Conservation (phyloP, 495 filamentous ascomycete species). For the Alectoria sarmentosa region DNA sequence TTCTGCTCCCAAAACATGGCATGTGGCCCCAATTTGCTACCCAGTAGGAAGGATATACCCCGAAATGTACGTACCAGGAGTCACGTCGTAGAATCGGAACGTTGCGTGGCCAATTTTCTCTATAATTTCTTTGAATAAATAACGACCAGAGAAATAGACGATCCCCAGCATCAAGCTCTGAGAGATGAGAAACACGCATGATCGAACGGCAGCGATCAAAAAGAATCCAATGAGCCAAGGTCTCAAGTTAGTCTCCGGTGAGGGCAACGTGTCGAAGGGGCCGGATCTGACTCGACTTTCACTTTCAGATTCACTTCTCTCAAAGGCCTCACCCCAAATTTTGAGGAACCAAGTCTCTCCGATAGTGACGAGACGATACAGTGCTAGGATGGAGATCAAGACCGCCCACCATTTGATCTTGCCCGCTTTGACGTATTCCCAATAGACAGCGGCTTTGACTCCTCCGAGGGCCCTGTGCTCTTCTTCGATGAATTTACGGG, state of each 20-base stretch:
- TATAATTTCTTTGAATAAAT: constrained; percentile 63
- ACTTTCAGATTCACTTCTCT: constrained; percentile 30
- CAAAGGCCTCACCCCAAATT: constrained; percentile 75
- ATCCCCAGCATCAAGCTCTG: constrained; percentile 60
- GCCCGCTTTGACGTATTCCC: constrained; percentile 75
- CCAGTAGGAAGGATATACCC: background rate
- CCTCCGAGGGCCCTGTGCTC: constrained; percentile 70
- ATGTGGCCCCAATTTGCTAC: background rate
- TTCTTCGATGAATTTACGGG: constrained; percentile 77
- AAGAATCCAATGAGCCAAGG: constrained; percentile 70
- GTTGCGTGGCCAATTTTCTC: constrained; percentile 64
- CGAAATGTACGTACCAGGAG: constrained; percentile 38
- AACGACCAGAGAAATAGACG: constrained; percentile 65
- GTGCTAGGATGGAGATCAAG: constrained; percentile 48
- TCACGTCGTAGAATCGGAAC: constrained; percentile 83
- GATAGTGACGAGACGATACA: constrained; percentile 54
- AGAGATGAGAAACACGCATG: constrained; percentile 46
- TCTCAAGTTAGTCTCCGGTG: constrained; percentile 55
- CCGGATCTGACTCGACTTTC: constrained; percentile 26
- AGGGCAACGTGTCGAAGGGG: constrained; percentile 52
- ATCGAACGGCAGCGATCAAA: constrained; percentile 49
- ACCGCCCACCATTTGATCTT: constrained; percentile 62
- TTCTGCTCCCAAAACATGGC: background rate
- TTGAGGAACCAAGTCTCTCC: constrained; percentile 76
- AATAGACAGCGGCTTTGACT: constrained; percentile 67